Percentiles rank a stretch among this genome's conserved stretches.
phyloP scores from a whole-genome alignment of 2,329 filamentous ascomycete genomes.

The Phyllosticta paracitricarpa region DNA sequence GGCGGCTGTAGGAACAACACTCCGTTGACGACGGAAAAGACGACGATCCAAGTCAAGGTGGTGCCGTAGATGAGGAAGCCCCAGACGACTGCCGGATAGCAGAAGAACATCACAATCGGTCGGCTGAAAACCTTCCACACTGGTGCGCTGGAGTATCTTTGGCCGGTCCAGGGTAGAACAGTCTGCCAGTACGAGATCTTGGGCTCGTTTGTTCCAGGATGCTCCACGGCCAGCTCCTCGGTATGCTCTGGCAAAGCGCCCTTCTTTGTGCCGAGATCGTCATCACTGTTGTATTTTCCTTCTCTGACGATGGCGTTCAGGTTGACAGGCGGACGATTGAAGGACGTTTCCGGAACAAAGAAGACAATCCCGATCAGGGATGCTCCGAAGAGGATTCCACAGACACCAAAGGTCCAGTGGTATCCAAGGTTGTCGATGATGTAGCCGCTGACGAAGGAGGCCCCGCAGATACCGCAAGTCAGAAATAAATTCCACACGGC shows the following conservation, averaged over 20 bases:
- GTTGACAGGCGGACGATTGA: slow-evolving; percentile 12
- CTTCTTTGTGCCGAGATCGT: slow-evolving; percentile 14
- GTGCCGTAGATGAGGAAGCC: slow-evolving; percentile 35
- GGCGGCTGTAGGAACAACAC: slow-evolving; percentile 26
- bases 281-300: slow-evolving; percentile 8
- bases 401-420: slow-evolving; percentile 32
- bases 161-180: slow-evolving; percentile 21
- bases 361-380: slow-evolving; percentile 21
- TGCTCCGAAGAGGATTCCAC: slow-evolving; percentile 29
- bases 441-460: slow-evolving; percentile 29
- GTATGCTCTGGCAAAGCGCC: not conserved
- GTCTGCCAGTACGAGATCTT: slow-evolving; percentile 21
- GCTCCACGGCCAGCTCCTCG: not conserved
- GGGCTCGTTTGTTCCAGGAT: not conserved
- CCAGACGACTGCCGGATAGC: slow-evolving; percentile 29
- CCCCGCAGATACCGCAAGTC: slow-evolving; percentile 30
- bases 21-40: slow-evolving; percentile 40
- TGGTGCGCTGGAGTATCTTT: slow-evolving; percentile 21
- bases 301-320: slow-evolving; percentile 12
- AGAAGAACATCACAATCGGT: slow-evolving; percentile 26
- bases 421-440: slow-evolving; percentile 32
- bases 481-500: slow-evolving; percentile 32
- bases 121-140: slow-evolving; percentile 27
- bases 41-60: slow-evolving; percentile 29
- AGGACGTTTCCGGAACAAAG: slow-evolving; percentile 22